Conservation (phyloP, 257 asterid species). For the Cinchona pubescens region DNA sequence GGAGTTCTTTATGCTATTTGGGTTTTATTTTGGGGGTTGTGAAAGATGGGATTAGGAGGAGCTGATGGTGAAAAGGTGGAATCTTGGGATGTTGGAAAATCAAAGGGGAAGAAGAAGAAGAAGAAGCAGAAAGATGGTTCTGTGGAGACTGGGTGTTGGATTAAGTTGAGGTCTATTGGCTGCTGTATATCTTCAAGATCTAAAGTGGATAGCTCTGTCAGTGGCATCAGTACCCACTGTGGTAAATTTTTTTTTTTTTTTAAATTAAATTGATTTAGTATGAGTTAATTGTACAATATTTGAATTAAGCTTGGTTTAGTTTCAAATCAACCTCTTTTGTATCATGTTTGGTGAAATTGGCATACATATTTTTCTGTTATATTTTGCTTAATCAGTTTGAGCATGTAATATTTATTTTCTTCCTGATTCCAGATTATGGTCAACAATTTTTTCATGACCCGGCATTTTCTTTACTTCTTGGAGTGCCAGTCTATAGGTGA, state of each 20-base stretch:
- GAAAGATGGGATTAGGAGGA: conserved; percentile 56
- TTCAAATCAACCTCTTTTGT: background rate
- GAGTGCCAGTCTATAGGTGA: background rate
- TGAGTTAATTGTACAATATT: background rate
- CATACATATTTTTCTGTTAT: conserved; percentile 1
- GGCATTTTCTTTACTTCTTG: background rate
- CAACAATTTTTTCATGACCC: background rate
- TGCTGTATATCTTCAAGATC: conserved; percentile 96
- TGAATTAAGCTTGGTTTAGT: background rate
- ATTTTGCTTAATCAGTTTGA: background rate
- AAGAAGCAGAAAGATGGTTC: conserved; percentile 27
- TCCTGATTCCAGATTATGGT: background rate
- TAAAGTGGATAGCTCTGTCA: conserved; percentile 86
- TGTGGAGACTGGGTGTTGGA: conserved; percentile 69
- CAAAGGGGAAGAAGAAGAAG: conserved; percentile 35
- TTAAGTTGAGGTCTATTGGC: conserved; percentile 64
- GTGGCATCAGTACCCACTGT: conserved; percentile 76
- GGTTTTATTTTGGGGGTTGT: conserved; percentile 36
- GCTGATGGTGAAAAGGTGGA: conserved; percentile 44
- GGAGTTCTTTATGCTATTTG: conserved; percentile 26
- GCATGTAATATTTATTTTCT: background rate
- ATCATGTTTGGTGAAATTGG: background rate
- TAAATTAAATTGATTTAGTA: background rate
- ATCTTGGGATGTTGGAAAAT: conserved; percentile 49
- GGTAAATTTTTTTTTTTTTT: conserved; percentile 41